phyloP scores from a whole-genome alignment of 176 grass and related monocot species.

The Bromus sterilis region DNA sequence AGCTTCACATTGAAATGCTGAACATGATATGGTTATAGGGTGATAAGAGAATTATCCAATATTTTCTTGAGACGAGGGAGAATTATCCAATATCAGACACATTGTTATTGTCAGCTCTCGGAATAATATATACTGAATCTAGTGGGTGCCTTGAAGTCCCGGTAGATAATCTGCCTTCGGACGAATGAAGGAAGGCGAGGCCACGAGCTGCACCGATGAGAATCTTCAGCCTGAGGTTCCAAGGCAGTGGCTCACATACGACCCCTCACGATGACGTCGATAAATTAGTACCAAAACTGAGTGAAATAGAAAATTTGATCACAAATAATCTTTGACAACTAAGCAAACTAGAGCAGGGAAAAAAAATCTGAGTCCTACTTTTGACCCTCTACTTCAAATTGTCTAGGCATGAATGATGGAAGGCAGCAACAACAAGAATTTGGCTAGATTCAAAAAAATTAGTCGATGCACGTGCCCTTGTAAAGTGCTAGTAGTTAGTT shows the following conservation, averaged over 20 bases:
- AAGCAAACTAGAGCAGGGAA: too few relatives aligned
- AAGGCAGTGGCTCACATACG: not conserved
- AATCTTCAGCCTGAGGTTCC: conserved; percentile 25
- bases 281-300: too few relatives aligned
- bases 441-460: conserved; percentile 18
- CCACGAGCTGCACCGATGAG: conserved; percentile 25
- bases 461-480: conserved; percentile 16
- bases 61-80: too few relatives aligned
- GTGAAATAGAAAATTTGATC: too few relatives aligned
- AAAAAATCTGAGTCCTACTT: too few relatives aligned
- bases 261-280: not conserved
- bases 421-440: not conserved
- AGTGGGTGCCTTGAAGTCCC: too few relatives aligned
- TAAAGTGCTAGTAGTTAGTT: conserved; percentile 25
- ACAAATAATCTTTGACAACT: too few relatives aligned
- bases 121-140: not conserved
- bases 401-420: too few relatives aligned
- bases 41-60: too few relatives aligned
- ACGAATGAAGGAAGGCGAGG: conserved; percentile 23
- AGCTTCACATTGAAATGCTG: conserved; percentile 22
- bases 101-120: too few relatives aligned
- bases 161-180: conserved; percentile 35
- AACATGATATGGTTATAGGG: not conserved
- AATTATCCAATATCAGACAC: too few relatives aligned
- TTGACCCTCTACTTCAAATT: not conserved